Evolutionary conservation across 495 filamentous ascomycete species (phyloP), one percentile per base, ranked within the genome.

Genomic region (Clohesyomyces aquaticus): DNA sequence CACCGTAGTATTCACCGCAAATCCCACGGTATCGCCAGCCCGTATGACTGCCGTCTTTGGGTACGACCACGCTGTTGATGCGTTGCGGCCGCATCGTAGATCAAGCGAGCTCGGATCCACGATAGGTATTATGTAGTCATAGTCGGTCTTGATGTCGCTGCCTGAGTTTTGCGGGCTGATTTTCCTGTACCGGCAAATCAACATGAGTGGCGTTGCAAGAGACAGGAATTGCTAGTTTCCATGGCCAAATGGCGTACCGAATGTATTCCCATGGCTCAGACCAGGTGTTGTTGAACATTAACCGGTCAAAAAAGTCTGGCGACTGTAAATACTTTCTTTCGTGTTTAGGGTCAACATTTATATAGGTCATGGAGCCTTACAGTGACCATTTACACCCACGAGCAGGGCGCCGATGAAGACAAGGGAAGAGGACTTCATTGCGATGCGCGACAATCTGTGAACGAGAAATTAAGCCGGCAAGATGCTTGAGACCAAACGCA

Each of bases 1-100:
- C 38, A 60, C 57, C 45, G 57, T 51, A 51, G 57, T 60, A 52
- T 60, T 60, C 57, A 60, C 57, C 4, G 57, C 57, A 60, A 60
- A 60, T 19, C 57, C 57, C 25, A 60, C 57, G 4, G 21, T 50
- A 42, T 60, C 57, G 18, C 57, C 57, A 41, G 57, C 57, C n/a
- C 26, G 47, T 29, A 60, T 60, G 11, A 52, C 26, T 29, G 57
- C 57, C 1, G 41, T 43, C 47, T 60, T 60, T 26, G 57, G 57
- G 8, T 50, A 51, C 27, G 57, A 60, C 57, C 57, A 60, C 16
- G 57, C 45, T 2, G n/a, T 60, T 27, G 57, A 60, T 49, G 61
- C 61, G 21, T 64, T 56, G 28, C 61, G 52, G 28, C 61, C 61
- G 43, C 61, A 64, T 6, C 61, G 61, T 27, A 64, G 26, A 51